Percentiles rank a stretch among this genome's conserved stretches.
phyloP scores from a whole-genome alignment of 306 rosid species.

The barrel medic (Medicago truncatula) region DNA sequence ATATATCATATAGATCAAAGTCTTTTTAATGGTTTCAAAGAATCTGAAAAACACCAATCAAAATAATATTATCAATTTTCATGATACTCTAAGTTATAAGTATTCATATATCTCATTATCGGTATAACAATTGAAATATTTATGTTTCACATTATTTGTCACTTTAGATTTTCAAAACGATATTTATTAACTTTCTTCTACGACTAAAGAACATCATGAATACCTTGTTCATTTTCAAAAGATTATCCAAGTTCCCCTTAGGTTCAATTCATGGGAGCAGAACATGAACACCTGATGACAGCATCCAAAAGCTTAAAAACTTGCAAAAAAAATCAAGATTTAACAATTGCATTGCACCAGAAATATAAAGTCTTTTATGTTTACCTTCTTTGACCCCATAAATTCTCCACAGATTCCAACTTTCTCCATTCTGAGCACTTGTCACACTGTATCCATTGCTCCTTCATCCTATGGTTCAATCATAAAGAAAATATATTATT shows the following conservation, averaged over 20 bases:
- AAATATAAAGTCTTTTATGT: slow-evolving; percentile 4
- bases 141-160: background rate
- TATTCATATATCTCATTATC: too few species aligned
- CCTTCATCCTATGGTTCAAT: slow-evolving; percentile 60
- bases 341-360: slow-evolving; percentile 2
- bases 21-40: background rate
- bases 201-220: background rate
- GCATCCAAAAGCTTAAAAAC: slow-evolving; percentile 29
- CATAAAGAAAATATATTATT: background rate
- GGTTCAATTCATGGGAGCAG: slow-evolving; percentile 67
- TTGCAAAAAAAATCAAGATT: slow-evolving; percentile 28
- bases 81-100: background rate
- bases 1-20: slow-evolving; percentile 2
- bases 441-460: slow-evolving; percentile 86
- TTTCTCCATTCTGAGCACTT: slow-evolving; percentile 75
- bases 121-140: too few species aligned
- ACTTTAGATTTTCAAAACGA: too few species aligned
- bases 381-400: background rate
- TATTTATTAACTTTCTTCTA: background rate
- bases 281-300: slow-evolving; percentile 70
- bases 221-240: slow-evolving; percentile 69
- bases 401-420: slow-evolving; percentile 17
- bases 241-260: slow-evolving; percentile 62
- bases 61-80: background rate
- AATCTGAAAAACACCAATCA: background rate